These are phyloP conservation scores for Salix dunnii DNA, from an alignment of 345 rosid species.

Conservation along the genomic window DNA sequence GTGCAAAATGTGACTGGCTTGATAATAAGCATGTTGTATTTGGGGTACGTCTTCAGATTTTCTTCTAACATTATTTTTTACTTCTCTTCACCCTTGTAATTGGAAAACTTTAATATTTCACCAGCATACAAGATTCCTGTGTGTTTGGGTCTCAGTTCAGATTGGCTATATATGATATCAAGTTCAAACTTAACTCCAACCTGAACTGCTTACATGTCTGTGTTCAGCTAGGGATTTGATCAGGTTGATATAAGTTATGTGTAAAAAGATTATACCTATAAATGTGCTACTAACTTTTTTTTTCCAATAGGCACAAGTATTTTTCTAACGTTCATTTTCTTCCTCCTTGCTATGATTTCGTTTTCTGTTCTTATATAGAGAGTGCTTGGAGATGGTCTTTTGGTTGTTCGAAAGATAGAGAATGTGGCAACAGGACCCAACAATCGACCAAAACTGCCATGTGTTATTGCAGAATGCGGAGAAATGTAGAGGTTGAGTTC, in stretches of 20 bases:
- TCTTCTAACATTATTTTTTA: not conserved
- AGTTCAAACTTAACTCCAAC: too few species aligned
- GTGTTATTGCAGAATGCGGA: conserved; percentile 79
- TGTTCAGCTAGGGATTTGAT: too few species aligned
- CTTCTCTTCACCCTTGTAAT: not conserved
- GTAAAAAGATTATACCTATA: too few species aligned
- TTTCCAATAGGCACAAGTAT: too few species aligned
- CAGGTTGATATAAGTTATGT: too few species aligned
- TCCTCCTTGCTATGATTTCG: not conserved
- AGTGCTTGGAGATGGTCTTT: conserved; percentile 87
- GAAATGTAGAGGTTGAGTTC: conserved; percentile 54
- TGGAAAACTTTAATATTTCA: not conserved
- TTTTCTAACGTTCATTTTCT: too few species aligned
- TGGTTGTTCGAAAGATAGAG: conserved; percentile 85
- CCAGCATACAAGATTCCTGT: not conserved
- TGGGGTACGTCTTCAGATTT: conserved; percentile 61
- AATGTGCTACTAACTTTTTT: too few species aligned
- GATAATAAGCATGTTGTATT: conserved; percentile 95
- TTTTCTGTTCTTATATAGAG: conserved; percentile 37
- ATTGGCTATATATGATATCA: too few species aligned
- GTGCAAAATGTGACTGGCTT: conserved; percentile 99
- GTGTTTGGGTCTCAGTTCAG: too few species aligned
- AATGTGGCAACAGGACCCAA: conserved; percentile 92
- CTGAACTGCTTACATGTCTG: too few species aligned
- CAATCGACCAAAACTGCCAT: conserved; percentile 82